These are phyloP conservation scores for Coemansia sp. DNA, from an alignment of 192 early-diverging fungal species.

Conservation along the genomic window DNA sequence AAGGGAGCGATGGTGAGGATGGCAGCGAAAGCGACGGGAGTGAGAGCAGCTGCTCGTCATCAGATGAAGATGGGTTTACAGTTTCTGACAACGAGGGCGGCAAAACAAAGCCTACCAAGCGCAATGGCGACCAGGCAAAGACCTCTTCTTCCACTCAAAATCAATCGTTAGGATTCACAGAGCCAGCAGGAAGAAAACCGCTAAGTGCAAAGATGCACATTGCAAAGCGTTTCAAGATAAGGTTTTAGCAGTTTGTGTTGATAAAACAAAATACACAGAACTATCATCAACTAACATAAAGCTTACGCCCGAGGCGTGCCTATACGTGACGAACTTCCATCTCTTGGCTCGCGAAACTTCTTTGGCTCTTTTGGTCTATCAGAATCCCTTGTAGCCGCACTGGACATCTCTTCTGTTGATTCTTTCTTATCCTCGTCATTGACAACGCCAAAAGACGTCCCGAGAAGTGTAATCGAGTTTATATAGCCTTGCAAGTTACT, in stretches of 20 bases:
- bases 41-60: slow-evolving; percentile 9
- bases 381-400: slow-evolving; percentile 9
- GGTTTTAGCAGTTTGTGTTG: slow-evolving; percentile 23
- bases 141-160: not conserved
- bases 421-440: slow-evolving; percentile 9
- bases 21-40: slow-evolving; percentile 6
- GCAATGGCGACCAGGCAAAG: slow-evolving; percentile 8
- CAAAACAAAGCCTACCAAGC: slow-evolving; percentile 10
- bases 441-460: slow-evolving; percentile 18
- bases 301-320: slow-evolving; percentile 35
- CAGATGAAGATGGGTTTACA: slow-evolving; percentile 21
- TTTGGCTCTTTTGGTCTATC: slow-evolving; percentile 26
- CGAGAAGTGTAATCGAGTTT: slow-evolving; percentile 32
- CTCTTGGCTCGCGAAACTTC: slow-evolving; percentile 28
- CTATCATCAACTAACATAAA: not conserved
- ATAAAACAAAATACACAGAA: not conserved
- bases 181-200: slow-evolving; percentile 1
- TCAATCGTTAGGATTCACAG: not conserved
- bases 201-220: slow-evolving; percentile 37
- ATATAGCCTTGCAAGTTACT: slow-evolving; percentile 33
- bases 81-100: slow-evolving; percentile 38
- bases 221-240: slow-evolving; percentile 50
- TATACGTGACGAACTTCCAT: slow-evolving; percentile 20
- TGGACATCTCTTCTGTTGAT: slow-evolving; percentile 10
- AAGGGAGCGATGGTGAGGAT: slow-evolving; percentile 8